Percentiles rank a stretch among this genome's conserved stretches.
phyloP scores from a whole-genome alignment of 768 basidiomycete genomes.

The Serendipita sp. region DNA sequence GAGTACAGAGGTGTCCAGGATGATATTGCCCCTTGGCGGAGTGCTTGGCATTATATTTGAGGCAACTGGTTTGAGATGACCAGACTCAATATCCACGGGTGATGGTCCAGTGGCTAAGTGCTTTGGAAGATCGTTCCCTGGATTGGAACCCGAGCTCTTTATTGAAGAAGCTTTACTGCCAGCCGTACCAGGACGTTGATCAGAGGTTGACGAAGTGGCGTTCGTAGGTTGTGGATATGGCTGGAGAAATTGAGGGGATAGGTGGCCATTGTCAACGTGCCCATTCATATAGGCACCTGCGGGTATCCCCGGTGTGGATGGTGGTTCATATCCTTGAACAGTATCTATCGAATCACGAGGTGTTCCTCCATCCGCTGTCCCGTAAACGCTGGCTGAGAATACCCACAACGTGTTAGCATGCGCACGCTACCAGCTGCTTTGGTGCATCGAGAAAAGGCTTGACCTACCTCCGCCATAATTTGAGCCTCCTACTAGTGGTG shows the following conservation, averaged over 20 bases:
- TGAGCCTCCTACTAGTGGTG: neutral
- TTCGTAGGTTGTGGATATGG: neutral
- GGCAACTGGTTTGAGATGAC: neutral
- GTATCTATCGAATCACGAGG: neutral
- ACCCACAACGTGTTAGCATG: neutral
- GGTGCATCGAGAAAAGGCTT: neutral
- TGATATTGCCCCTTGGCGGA: neutral
- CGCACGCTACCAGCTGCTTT: neutral
- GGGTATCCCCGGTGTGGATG: neutral
- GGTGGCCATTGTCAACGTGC: neutral
- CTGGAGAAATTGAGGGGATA: neutral
- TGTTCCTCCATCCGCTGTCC: neutral
- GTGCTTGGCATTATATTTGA: no score
- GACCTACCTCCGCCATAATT: neutral
- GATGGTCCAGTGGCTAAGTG: neutral
- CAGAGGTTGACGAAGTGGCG: neutral
- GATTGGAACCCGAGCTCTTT: neutral
- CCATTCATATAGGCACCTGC: neutral
- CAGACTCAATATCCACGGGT: neutral
- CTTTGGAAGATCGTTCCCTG: neutral
- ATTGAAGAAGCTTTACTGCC: neutral
- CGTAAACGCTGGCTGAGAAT: neutral
- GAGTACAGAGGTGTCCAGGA: neutral
- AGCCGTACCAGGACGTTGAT: neutral
- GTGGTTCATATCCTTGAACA: slow-evolving; percentile 3